Base-by-base conservation (phyloP, 2,329 filamentous ascomycete genomes). In the Calonectria hawksworthii region DNA sequence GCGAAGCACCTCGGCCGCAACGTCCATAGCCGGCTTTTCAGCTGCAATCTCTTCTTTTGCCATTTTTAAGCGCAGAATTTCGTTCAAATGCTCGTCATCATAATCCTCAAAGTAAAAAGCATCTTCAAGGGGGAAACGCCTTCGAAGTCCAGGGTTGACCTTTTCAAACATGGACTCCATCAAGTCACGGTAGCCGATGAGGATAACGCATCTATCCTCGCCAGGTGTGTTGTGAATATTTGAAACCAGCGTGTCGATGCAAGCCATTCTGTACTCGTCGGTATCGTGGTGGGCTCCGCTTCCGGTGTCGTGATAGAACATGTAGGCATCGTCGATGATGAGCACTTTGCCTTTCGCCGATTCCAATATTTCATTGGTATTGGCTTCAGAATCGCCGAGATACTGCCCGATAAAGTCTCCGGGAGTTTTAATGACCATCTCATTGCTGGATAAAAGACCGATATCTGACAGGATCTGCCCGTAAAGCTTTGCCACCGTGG, bases 271-370 rank as follows among this genome's bases (percentile, higher is more conserved):
- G 84, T 86, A 95, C 65, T 80, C 80, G 3, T 80, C 80, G 65
- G 82, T 81, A 0, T 85, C 83, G 14, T 86, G 86, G 34, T 74
- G 75, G 4, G 74, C 75, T 9, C 78, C 79, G 0, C 78, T 79
- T 0, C 80, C 83, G 10, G 83, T 83, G 13, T 87, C 87, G 1
- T 85, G 83, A 66, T 89, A 90, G 0, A 96, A 87, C 78, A 92
- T 92, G 77, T 96, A 95, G 0, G 94, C 94, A 81, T 96, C 94
- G 75, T 96, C 94, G 16, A 96, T 95, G 38, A 96, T 91, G 0
- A 96, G 87, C 0, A 96, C 92, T 79, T 95, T 96, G 1, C 94
- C 94, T 2, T 89, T 78, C 0, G 92, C 91, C 0, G 91, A 86
- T 1, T 89, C 90, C 0, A 96, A 87, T 21, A 95, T 95, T 0